Base-by-base conservation (phyloP, 1,284 basidiomycete species). In the Leccinum pachyderme region DNA sequence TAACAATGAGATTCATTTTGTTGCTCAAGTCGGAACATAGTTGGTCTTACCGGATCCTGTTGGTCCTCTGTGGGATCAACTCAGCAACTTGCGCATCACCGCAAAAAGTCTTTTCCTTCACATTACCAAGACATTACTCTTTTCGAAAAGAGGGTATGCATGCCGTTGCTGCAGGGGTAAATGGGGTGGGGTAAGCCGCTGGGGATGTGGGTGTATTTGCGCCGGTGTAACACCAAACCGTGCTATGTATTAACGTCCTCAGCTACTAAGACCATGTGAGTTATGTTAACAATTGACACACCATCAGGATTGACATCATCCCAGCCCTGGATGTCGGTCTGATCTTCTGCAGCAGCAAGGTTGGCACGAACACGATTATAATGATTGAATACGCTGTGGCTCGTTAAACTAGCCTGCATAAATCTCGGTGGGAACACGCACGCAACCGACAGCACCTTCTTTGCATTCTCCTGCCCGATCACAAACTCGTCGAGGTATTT, bases 61-160 rank as follows among this genome's bases (percentile, higher is more conserved):
- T 15, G 90, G 89, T 43, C 89, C 89, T 64, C 89, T 91, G 60
- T 41, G 51, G 45, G n/a, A 52, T 57, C 43, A 27, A 41, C 24
- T 60, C 53, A 62, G 48, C 59, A 54, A 54, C 13, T 47, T 44
- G 48, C 37, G 28, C 9, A 48, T 49, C 47, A 35, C 18, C 49
- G 6, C 31, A 56, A 48, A 50, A 51, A 12, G 31, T 31, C 2
- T 4, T 43, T 55, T 31, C 39, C 29, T 56, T 71, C 37, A 66
- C 92, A 96, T 81, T 60, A 95, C 86, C 49, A 95, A 75, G 2
- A 96, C 91, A 67, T 97, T 96, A 67, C 91, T 95, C 80, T 97
- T 97, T 77, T 96, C 94, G 55, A 95, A 91, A 29, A 83, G 65
- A 37, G 85, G 80, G n/a, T 77, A 64, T 2, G 74, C 71, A 53